Evolutionary conservation across 495 filamentous ascomycete genomes (phyloP).

Genomic region (Stereocaulon alpinum): DNA sequence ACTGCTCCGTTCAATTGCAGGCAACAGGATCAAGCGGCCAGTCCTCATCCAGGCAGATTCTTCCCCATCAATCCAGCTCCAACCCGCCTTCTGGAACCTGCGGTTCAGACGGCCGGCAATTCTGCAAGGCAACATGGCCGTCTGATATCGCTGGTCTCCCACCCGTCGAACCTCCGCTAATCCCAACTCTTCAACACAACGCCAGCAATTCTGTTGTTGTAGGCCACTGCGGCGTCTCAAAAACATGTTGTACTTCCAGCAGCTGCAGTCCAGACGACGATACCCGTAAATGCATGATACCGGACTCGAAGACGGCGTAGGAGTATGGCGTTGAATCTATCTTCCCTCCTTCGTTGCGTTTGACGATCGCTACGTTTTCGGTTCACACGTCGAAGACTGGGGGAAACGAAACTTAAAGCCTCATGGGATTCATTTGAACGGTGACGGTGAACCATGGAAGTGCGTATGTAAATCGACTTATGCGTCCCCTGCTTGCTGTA

Average conservation of each 20-base stretch:
- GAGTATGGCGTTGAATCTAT: not conserved
- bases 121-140: not conserved
- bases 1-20: no score
- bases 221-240: not conserved
- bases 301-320: not conserved
- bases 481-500: not conserved
- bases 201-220: no score
- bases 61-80: not conserved
- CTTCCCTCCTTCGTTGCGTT: not conserved
- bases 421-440: not conserved
- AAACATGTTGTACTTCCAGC: not conserved
- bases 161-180: not conserved
- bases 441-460: not conserved
- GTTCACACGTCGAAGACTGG: not conserved
- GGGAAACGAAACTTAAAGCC: not conserved
- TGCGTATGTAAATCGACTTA: not conserved
- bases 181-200: no score
- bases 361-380: not conserved
- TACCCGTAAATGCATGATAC: not conserved
- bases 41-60: not conserved
- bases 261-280: not conserved
- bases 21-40: no score
- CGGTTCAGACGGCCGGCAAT: constrained; percentile 2
- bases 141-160: not conserved
- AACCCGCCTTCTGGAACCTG: not conserved